Base-by-base conservation (phyloP, 139 green algal species). In the Spirogloea muscicola region DNA sequence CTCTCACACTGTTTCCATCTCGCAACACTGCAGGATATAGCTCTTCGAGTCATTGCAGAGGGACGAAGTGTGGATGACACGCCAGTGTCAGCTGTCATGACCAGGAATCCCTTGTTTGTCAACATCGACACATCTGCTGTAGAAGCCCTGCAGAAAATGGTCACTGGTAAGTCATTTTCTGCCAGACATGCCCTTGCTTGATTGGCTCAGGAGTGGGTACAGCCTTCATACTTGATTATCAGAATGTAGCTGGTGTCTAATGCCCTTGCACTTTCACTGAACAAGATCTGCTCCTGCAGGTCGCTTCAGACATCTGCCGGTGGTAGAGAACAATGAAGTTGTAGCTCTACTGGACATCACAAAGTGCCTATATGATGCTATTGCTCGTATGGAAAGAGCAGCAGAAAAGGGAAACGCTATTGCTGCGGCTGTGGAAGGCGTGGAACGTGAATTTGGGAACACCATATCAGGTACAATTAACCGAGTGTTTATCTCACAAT, bases 321-420 rank as follows among this genome's bases (percentile, higher is more conserved):
- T 83, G 34, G 71, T 83, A 31, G 76, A 83, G 31, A 46, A 80
- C n/a, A 29, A 29, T 36, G 68, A 80, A 40, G 76, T 80, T 10
- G 43, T 80, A 18, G 69, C 68, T 0, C 60, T 83, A 10, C 55
- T 83, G 42, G 76, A 83, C 69, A 83, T 83, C 34, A 83, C 76
- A 0, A 74, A 74, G 60, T 79, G 68, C 55, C 68, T 83, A 37
- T 83, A 75, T 27, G 69, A 83, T 55, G 76, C 76, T 36, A 83
- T 83, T 67, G 52, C 69, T 27, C 40, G 58, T 9, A 79, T 83
- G 69, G 76, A 83, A 39, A n/a, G 60, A 9, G 72, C 72, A 46
- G 72, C 72, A 34, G 72, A 80, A 31, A 81, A 80, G 64, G 63
- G 64, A 34, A 13, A 81, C 63, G 72, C 72, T 2, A 34, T 81